Evolutionary conservation across 371 early-diverging fungal genomes (phyloP).

Genomic region (Capillidium heterosporum): DNA sequence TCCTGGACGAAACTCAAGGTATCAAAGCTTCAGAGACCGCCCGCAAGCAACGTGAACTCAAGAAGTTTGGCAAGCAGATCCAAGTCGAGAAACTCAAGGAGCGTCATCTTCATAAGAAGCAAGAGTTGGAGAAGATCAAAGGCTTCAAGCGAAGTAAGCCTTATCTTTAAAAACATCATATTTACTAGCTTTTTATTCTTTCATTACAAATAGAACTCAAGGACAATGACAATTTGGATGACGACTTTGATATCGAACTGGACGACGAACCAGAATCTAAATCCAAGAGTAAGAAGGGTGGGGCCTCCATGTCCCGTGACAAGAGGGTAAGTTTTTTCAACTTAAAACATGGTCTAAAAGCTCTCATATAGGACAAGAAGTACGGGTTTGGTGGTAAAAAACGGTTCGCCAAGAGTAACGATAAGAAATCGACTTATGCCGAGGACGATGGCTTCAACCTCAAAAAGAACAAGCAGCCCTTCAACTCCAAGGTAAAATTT

Average conservation of each 20-base stretch:
- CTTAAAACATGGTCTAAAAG: conserved; percentile 10
- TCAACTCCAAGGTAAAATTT: too few species aligned
- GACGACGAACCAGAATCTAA: conserved; percentile 31
- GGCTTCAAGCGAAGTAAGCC: conserved; percentile 67
- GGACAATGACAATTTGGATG: conserved; percentile 41
- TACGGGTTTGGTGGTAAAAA: conserved; percentile 85
- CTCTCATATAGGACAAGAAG: conserved; percentile 25
- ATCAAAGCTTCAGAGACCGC: conserved; percentile 74
- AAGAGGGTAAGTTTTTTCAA: conserved; percentile 13
- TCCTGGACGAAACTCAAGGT: conserved; percentile 61
- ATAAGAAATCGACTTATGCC: conserved; percentile 23
- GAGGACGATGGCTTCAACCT: background rate
- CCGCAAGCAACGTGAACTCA: conserved; percentile 61
- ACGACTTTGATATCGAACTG: conserved; percentile 70
- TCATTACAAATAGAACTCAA: conserved; percentile 15
- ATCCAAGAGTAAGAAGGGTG: conserved; percentile 8
- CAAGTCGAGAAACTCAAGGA: conserved; percentile 74
- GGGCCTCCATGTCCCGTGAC: conserved; percentile 8
- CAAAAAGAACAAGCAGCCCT: background rate
- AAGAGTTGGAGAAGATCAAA: conserved; percentile 74
- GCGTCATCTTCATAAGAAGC: conserved; percentile 59
- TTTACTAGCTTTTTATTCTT: conserved; percentile 5
- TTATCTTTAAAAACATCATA: background rate
- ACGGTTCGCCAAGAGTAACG: conserved; percentile 58
- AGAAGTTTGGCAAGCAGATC: conserved; percentile 95